Conservation (phyloP, 2,329 filamentous ascomycete genomes). For the Chalara sp. region DNA sequence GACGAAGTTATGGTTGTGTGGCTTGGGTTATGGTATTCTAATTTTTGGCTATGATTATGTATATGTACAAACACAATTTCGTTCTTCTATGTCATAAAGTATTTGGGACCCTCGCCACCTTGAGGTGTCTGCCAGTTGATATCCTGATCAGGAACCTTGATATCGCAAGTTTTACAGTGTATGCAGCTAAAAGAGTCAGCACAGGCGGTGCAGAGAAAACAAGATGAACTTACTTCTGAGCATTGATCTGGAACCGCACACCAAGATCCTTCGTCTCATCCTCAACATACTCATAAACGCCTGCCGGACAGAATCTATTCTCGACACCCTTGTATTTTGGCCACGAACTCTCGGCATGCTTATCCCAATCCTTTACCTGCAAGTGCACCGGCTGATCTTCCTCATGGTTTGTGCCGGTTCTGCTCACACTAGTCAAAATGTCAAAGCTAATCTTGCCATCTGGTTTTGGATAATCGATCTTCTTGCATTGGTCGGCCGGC, state of each 20-base stretch:
- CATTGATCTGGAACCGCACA: conserved; percentile 94
- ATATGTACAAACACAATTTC: no score
- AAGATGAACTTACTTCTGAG: conserved; percentile 73
- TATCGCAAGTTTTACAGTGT: conserved; percentile 99
- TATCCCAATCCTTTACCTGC: conserved; percentile 92
- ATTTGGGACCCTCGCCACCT: conserved; percentile 73
- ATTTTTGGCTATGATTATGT: no score
- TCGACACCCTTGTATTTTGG: conserved; percentile 88
- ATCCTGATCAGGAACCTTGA: conserved; percentile 89
- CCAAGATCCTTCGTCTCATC: conserved; percentile 80
- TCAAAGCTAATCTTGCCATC: conserved; percentile 94
- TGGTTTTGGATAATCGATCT: conserved; percentile 96
- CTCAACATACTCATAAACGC: conserved; percentile 97
- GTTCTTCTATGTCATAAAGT: conserved; percentile 50
- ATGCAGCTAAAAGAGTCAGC: conserved; percentile 62
- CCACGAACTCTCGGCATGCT: conserved; percentile 75
- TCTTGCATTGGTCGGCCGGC: conserved; percentile 68
- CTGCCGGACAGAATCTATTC: conserved; percentile 94
- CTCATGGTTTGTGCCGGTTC: conserved; percentile 96
- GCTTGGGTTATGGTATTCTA: no score
- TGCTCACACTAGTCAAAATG: conserved; percentile 88
- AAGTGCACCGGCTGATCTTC: conserved; percentile 97
- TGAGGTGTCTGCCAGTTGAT: conserved; percentile 41
- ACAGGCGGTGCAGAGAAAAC: neutral
- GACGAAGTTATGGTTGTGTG: no score